These are phyloP conservation scores for Curvularia sp. DNA, from an alignment of 2,329 filamentous ascomycete species.

Conservation along the genomic window DNA sequence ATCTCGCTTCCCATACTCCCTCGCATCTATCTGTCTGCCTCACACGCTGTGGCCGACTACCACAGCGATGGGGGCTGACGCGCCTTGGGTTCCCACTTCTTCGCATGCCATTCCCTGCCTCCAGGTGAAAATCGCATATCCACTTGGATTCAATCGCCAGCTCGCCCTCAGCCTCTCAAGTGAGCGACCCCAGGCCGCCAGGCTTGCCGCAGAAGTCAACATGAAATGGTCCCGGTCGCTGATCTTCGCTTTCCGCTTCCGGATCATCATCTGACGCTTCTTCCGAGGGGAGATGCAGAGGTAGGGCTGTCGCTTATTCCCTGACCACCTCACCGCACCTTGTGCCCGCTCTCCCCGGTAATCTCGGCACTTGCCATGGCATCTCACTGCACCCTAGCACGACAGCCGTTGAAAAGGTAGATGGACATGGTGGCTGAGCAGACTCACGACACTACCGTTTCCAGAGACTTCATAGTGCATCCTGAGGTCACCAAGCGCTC, in stretches of 20 bases:
- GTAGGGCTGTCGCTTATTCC: constrained; percentile 36
- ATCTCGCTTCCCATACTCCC: constrained; percentile 34
- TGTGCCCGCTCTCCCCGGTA: constrained; percentile 24
- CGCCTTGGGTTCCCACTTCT: constrained; percentile 31
- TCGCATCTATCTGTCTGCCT: constrained; percentile 46
- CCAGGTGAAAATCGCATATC: constrained; percentile 29
- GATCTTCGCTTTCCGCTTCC: constrained; percentile 29
- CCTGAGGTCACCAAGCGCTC: constrained; percentile 43
- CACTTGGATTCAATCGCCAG: constrained; percentile 27
- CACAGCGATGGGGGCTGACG: constrained; percentile 39
- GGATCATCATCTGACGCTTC: constrained; percentile 44
- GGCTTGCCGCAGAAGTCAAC: constrained; percentile 40
- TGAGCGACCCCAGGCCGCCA: constrained; percentile 21
- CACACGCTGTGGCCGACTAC: constrained; percentile 45
- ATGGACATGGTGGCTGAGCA: constrained; percentile 49
- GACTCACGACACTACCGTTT: constrained; percentile 36
- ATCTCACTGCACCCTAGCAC: constrained; percentile 41
- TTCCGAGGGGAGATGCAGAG: constrained; percentile 34
- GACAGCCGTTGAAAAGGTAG: constrained; percentile 46
- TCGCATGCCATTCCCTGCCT: constrained; percentile 48
- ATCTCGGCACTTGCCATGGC: constrained; percentile 38
- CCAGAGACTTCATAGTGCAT: constrained; percentile 33
- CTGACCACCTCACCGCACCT: constrained; percentile 37
- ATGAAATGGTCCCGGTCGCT: constrained; percentile 35
- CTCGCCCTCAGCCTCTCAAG: constrained; percentile 21